phyloP scores from a whole-genome alignment of 139 green algal genomes.

The Tetradesmus obliquus region DNA sequence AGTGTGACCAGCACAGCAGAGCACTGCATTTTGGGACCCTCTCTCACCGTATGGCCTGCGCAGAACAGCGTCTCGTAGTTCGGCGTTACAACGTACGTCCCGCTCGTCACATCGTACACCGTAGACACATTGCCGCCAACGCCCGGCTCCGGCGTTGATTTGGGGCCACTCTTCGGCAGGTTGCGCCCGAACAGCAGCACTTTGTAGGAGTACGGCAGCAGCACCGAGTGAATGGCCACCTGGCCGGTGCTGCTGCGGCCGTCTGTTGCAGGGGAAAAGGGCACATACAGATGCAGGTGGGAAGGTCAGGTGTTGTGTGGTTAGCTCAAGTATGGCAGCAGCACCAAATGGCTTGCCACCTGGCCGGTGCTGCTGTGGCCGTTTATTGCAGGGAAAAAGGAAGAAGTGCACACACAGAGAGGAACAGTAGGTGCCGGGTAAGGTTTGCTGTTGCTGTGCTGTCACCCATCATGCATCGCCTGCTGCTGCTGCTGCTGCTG shows the following conservation, averaged over 20 bases:
- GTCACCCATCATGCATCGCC: background rate
- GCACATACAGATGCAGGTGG: background rate
- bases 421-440: too few species aligned
- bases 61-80: conserved; percentile 52
- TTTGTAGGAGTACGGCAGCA: conserved; percentile 35
- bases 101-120: conserved; percentile 35
- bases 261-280: background rate
- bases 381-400: background rate
- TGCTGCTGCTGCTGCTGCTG: background rate
- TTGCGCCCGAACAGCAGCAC: conserved; percentile 41
- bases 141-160: conserved; percentile 28
- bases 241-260: conserved; percentile 47
- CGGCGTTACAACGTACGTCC: conserved; percentile 20
- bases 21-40: background rate
- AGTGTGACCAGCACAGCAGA: background rate
- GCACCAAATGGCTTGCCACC: conserved; percentile 36
- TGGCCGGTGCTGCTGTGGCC: conserved; percentile 46
- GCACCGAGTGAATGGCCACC: conserved; percentile 42
- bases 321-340: background rate
- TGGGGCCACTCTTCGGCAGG: conserved; percentile 33
- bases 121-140: conserved; percentile 47
- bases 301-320: background rate
- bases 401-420: background rate
- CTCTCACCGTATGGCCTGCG: conserved; percentile 21
- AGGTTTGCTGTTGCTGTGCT: background rate